Conservation (phyloP, 495 filamentous ascomycete genomes). For the Penicillium odoratum region DNA sequence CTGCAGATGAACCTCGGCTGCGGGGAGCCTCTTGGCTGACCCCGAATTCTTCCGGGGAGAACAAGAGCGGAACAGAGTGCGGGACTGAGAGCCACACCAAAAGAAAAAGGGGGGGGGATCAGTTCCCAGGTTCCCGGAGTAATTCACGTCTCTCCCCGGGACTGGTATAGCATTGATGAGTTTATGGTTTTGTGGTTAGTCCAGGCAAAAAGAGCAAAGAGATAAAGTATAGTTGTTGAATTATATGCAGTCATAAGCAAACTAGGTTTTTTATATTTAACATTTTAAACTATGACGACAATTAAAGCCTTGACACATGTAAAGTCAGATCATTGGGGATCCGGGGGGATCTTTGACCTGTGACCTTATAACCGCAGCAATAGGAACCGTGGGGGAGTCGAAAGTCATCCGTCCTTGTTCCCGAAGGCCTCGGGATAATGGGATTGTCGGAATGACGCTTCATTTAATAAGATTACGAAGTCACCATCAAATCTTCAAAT, state of each 20-base stretch:
- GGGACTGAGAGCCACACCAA: background rate
- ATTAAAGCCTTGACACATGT: conserved; percentile 17
- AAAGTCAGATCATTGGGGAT: conserved; percentile 24
- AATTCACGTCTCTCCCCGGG: conserved; percentile 9
- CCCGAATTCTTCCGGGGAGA: conserved; percentile 29
- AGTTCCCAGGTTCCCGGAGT: conserved; percentile 19
- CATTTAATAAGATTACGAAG: conserved; percentile 14
- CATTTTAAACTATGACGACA: conserved; percentile 21
- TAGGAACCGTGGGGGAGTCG: background rate
- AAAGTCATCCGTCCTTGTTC: conserved; percentile 19
- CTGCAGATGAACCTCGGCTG: conserved; percentile 32
- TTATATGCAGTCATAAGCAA: conserved; percentile 12
- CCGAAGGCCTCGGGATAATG: conserved; percentile 34
- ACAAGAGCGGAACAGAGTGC: background rate
- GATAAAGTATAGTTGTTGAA: background rate
- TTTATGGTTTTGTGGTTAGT: background rate
- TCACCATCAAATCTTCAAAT: conserved; percentile 13
- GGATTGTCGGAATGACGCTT: conserved; percentile 11
- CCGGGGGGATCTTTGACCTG: conserved; percentile 1
- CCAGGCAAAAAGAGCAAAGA: background rate
- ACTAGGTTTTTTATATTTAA: background rate
- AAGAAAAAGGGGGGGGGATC: background rate
- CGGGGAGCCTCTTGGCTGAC: conserved; percentile 23
- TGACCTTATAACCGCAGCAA: background rate
- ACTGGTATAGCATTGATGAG: background rate